Evolutionary conservation across 164 flowering plant species (phyloP).

Genomic region (Cinnamomum chago): DNA sequence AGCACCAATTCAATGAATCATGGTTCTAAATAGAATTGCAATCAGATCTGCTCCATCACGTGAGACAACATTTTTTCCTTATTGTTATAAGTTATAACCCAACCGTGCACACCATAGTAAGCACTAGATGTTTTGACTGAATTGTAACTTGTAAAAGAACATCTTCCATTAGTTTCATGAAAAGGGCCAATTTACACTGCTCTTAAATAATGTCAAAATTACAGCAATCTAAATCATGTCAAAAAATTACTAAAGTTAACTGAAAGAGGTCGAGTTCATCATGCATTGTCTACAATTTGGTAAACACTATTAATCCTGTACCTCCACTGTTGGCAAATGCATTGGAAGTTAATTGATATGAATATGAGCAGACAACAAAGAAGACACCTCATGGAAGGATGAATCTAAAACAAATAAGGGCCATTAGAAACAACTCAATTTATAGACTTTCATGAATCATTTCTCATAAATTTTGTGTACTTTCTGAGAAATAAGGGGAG

Average conservation of each 20-base stretch:
- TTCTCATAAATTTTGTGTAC: too few relatives aligned
- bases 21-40: neutral
- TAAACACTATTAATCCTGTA: too few relatives aligned
- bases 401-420: neutral
- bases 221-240: too few relatives aligned
- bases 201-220: too few relatives aligned
- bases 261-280: neutral
- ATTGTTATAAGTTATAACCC: neutral
- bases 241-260: neutral
- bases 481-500: too few relatives aligned
- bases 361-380: too few relatives aligned
- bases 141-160: neutral
- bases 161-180: neutral
- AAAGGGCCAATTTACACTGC: neutral
- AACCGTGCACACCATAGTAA: neutral
- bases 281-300: neutral
- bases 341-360: too few relatives aligned
- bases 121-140: neutral
- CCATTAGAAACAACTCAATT: neutral
- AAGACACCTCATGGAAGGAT: too few relatives aligned
- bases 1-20: neutral
- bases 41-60: neutral
- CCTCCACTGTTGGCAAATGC: too few relatives aligned
- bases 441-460: neutral
- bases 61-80: neutral